Base-by-base conservation (phyloP, 257 asterid species). In the Primulina tabacum region DNA sequence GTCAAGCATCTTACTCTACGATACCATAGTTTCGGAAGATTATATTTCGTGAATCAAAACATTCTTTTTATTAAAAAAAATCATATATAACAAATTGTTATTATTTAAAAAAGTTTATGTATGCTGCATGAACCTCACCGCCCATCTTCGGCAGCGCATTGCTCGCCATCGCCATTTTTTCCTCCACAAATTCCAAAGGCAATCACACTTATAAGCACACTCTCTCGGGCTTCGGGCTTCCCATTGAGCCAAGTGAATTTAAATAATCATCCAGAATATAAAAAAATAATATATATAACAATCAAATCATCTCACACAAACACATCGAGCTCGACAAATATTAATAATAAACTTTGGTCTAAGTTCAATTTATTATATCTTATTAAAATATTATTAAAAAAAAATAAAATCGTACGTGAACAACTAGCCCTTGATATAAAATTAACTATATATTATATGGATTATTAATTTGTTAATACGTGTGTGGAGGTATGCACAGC, bases 181-280 rank as follows among this genome's bases (percentile, higher is more conserved):
- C 34, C 26, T 50, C 29, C 62, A 10, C 70, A 8, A 65, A 55
- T 57, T 55, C 67, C 71, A 47, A 66, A 69, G 69, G 65, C 30
- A 64, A 55, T 68, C 70, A 53, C 55, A 35, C 33, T 58, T 70
- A 29, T 12, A 62, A 67, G 40, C 47, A 17, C 30, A 47, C 43
- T 67, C 71, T 73, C 80, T 85, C 64, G 24, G 91, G 72, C 65
- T 75, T 80, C 64, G 87, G 75, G 71, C 83, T 18, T 71, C 55
- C 72, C 87, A 82, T 85, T 79, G 93, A 85, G 91, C 89, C 93
- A 82, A 77, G 91, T 82, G 89, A 79, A 75, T 73, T 67, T 47
- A 68, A 43, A 47, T 47, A 47, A 47, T 47, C 20, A 11, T n/a
- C 56, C 8, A 16, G 14, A 30, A 30, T 30, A 30, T 30, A 30